Percentiles rank a stretch among this genome's conserved stretches.
These are phyloP conservation scores for Gynostemma pentaphyllum DNA, from an alignment of 306 rosid species.

Conservation along the genomic window DNA sequence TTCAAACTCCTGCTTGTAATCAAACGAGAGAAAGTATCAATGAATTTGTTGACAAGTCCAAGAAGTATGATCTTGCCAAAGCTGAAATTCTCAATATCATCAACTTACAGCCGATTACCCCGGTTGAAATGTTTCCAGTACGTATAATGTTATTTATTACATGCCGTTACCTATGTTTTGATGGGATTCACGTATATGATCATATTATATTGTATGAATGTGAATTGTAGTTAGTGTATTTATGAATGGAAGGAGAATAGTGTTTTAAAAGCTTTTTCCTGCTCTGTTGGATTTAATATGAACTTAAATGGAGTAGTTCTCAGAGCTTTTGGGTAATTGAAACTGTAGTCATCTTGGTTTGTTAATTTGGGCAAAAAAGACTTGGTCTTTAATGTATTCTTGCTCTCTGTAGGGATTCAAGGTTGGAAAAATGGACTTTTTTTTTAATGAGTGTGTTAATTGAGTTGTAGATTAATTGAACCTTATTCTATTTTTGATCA, in stretches of 20 bases:
- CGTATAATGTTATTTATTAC: too few relatives aligned
- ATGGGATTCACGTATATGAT: too few relatives aligned
- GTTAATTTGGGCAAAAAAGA: not conserved
- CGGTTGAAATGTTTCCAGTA: slow-evolving; percentile 43
- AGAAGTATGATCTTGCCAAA: slow-evolving; percentile 44
- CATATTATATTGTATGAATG: not conserved
- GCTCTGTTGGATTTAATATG: not conserved
- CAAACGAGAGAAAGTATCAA: slow-evolving; percentile 43
- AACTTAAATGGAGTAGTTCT: not conserved
- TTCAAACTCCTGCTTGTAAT: slow-evolving; percentile 32
- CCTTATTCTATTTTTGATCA: not conserved
- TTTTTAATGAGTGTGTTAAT: not conserved
- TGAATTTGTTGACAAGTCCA: slow-evolving; percentile 38
- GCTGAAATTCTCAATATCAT: slow-evolving; percentile 66
- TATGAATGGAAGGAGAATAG: not conserved
- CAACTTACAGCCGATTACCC: slow-evolving; percentile 40
- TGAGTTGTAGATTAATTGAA: not conserved
- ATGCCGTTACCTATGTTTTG: too few relatives aligned
- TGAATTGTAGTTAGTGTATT: not conserved
- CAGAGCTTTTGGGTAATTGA: not conserved
- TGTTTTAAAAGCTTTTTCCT: not conserved
- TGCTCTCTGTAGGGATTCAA: too few relatives aligned
- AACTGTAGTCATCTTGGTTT: not conserved
- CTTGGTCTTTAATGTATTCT: not conserved
- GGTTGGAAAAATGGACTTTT: not conserved